Evolutionary conservation across 176 grass and related monocot species (phyloP), one percentile per base, ranked within the genome.

Genomic region (Rhynchospora breviuscula): DNA sequence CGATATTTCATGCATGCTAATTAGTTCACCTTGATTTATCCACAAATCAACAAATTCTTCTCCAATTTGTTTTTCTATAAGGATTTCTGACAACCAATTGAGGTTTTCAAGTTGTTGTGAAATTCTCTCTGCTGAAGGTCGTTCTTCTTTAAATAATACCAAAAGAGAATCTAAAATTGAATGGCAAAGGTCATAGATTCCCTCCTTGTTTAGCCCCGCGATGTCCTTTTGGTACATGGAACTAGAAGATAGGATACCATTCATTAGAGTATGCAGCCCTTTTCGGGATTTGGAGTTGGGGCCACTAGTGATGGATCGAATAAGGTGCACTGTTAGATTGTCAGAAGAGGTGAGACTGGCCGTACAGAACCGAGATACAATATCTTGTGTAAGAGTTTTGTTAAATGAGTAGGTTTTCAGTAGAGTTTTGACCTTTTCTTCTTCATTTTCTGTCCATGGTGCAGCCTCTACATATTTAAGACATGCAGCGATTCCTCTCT

Each of bases 381-480:
- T 79, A 75, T 90, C 64, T 88, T 15, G 58, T n/a, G 79, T 90
- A 19, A 77, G 73, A 73, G 85, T 61, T 85, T 76, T 83, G 13
- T 85, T 86, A 59, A 88, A 91, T 64, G 87, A 81, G 89, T 84
- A 86, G 63, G 59, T 87, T 59, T 80, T 86, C 71, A 94, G 68
- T 88, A 98, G 83, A 12, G 23, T 86, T 81, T 86, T 93, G 29
- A 98, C 90, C 71, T 61, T 71, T 84, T 93, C 95, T 81, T 98
- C 95, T 81, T 94, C 95, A 29, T 47, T 79, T 52, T 94, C 92
- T 66, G 72, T 94, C 95, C 95, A 98, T 35, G 90, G 95, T 81
- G 88, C 90, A 90, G 90, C 92, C 40, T 94, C 95, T 17, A 98
- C 82, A 89, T 94, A 98, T 29, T 82, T 84, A 17, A 98, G 69